phyloP scores from a whole-genome alignment of 495 filamentous ascomycete genomes.

The Xylaria sp. region DNA sequence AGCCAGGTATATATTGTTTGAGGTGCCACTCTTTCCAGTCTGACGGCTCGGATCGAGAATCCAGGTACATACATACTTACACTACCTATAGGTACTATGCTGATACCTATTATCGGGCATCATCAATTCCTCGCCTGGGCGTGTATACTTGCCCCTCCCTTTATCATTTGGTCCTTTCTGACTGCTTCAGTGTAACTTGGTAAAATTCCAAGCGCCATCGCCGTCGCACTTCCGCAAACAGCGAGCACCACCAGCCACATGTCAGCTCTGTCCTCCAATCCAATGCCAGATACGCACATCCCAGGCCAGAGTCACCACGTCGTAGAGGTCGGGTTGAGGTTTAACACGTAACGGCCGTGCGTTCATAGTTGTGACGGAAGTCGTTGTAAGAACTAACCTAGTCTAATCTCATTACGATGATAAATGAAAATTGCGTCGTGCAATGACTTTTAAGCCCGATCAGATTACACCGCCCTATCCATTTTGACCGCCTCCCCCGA shows the following conservation, averaged over 20 bases:
- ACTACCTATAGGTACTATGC: too few relatives aligned
- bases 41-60: background rate
- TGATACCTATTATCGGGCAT: background rate
- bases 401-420: constrained; percentile 8
- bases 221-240: constrained; percentile 2
- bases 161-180: too few relatives aligned
- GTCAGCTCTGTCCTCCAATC: background rate
- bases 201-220: background rate
- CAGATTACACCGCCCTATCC: constrained; percentile 10
- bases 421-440: constrained; percentile 11
- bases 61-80: background rate
- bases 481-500: background rate
- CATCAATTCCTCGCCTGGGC: background rate
- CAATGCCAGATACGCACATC: constrained; percentile 8
- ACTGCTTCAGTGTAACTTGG: background rate
- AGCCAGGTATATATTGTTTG: background rate
- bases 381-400: constrained; percentile 3
- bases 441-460: constrained; percentile 12
- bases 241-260: constrained; percentile 21
- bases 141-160: background rate
- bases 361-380: background rate
- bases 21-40: background rate
- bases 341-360: background rate
- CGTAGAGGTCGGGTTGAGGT: background rate
- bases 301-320: background rate